A percentile compares a stretch with the other conserved stretches of the same genome.
These are phyloP conservation scores for Torulaspora indica DNA, from an alignment of 805 yeast species.

Conservation along the genomic window DNA sequence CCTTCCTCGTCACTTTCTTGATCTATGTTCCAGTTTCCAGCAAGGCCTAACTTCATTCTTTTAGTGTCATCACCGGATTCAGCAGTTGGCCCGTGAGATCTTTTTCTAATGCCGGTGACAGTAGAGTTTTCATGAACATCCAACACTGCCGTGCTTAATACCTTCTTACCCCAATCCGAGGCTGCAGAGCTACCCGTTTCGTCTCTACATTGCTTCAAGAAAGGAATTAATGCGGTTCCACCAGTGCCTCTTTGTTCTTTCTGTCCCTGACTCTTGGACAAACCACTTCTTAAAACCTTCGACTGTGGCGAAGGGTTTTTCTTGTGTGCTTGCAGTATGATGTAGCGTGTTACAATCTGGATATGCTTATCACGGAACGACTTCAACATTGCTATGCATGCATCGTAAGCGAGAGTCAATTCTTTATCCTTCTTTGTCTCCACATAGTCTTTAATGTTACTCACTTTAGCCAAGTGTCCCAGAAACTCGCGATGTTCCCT, in stretches of 20 bases:
- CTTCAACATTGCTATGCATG: conserved; percentile 83
- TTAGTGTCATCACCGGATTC: conserved; percentile 16
- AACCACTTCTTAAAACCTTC: conserved; percentile 61
- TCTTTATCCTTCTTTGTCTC: conserved; percentile 44
- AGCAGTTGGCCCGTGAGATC: conserved; percentile 3
- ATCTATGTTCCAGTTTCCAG: conserved; percentile 31
- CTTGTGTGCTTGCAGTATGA: conserved; percentile 70
- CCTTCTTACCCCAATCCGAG: conserved; percentile 82
- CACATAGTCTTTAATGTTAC: conserved; percentile 65
- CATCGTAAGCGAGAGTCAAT: conserved; percentile 72
- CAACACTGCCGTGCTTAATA: conserved; percentile 50
- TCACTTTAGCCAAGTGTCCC: conserved; percentile 50
- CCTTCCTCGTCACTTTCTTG: conserved; percentile 25
- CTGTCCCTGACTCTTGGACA: conserved; percentile 45
- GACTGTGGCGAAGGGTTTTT: conserved; percentile 48
- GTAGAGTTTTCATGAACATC: conserved; percentile 23
- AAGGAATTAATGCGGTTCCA: conserved; percentile 86
- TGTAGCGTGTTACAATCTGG: conserved; percentile 84
- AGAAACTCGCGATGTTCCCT: conserved; percentile 75
- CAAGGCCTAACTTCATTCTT: conserved; percentile 33
- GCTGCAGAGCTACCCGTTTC: conserved; percentile 95
- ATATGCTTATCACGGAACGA: conserved; percentile 88
- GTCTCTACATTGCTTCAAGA: conserved; percentile 91
- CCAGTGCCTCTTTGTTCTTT: conserved; percentile 81
- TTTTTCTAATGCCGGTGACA: conserved; percentile 18